phyloP scores from a whole-genome alignment of 73 alveolate species.

The Symbiodinium pilosum region DNA sequence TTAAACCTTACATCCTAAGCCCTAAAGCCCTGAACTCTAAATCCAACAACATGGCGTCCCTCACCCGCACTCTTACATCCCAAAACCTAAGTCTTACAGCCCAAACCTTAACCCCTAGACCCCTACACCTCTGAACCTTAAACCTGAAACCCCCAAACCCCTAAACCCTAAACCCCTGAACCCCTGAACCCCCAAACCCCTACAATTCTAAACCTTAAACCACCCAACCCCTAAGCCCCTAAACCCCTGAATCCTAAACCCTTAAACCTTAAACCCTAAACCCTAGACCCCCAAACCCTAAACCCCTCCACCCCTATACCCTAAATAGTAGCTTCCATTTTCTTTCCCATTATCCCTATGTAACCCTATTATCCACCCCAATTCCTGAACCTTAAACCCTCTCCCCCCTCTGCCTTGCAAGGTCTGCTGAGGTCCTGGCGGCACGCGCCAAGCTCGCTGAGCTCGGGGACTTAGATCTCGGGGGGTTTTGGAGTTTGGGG shows the following conservation, averaged over 20 bases:
- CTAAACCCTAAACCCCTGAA: not conserved
- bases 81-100: not conserved
- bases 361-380: not conserved
- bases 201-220: not conserved
- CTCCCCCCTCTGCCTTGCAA: not conserved
- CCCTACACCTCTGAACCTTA: not conserved
- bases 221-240: not conserved
- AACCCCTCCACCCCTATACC: not conserved
- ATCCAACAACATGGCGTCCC: not conserved
- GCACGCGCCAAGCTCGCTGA: slow-evolving; percentile 18
- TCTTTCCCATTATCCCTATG: too few species aligned
- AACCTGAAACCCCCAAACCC: too few species aligned
- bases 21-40: not conserved
- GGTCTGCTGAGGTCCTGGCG: slow-evolving; percentile 13
- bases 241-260: not conserved
- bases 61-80: not conserved
- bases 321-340: not conserved
- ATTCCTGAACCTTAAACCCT: not conserved
- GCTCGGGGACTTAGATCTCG: not conserved
- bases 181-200: not conserved
- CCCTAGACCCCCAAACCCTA: not conserved
- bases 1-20: not conserved
- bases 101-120: not conserved
- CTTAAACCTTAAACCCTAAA: too few species aligned
- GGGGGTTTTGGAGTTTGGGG: not conserved